phyloP scores from a whole-genome alignment of 169 alveolate species.

The Eimeria nieschulzi region DNA sequence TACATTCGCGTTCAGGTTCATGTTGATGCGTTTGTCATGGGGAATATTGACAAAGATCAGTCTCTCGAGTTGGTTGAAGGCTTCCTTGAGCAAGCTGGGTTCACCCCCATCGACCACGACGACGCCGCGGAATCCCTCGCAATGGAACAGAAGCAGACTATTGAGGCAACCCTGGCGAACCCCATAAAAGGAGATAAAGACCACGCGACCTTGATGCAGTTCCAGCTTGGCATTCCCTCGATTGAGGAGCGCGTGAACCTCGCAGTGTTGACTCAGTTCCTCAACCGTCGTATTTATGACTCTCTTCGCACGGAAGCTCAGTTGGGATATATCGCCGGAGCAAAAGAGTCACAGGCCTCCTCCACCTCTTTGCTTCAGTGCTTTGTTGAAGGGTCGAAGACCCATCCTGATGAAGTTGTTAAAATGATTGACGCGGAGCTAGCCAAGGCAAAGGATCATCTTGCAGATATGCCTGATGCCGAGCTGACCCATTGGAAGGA shows the following conservation, averaged over 20 bases:
- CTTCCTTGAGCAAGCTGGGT: conserved; percentile 65
- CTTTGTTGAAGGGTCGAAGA: conserved; percentile 68
- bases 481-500: conserved; percentile 74
- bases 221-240: conserved; percentile 77
- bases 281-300: conserved; percentile 69
- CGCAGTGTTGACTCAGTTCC: conserved; percentile 62
- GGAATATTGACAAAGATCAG: conserved; percentile 62
- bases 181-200: conserved; percentile 74
- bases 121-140: conserved; percentile 73
- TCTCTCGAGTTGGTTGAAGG: conserved; percentile 32
- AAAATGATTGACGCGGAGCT: conserved; percentile 64
- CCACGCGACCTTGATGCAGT: conserved; percentile 72
- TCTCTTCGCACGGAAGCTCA: conserved; percentile 77
- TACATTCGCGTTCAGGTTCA: conserved; percentile 55
- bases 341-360: conserved; percentile 64
- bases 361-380: conserved; percentile 70
- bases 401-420: conserved; percentile 75
- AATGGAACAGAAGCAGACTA: conserved; percentile 66
- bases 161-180: conserved; percentile 68
- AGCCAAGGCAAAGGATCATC: conserved; percentile 21
- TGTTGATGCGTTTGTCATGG: conserved; percentile 76
- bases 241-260: conserved; percentile 78
- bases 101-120: conserved; percentile 46
- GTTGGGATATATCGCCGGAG: conserved; percentile 77
- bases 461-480: conserved; percentile 61